Base-by-base conservation (phyloP, 169 alveolate genomes). In the Eimeria necatrix region DNA sequence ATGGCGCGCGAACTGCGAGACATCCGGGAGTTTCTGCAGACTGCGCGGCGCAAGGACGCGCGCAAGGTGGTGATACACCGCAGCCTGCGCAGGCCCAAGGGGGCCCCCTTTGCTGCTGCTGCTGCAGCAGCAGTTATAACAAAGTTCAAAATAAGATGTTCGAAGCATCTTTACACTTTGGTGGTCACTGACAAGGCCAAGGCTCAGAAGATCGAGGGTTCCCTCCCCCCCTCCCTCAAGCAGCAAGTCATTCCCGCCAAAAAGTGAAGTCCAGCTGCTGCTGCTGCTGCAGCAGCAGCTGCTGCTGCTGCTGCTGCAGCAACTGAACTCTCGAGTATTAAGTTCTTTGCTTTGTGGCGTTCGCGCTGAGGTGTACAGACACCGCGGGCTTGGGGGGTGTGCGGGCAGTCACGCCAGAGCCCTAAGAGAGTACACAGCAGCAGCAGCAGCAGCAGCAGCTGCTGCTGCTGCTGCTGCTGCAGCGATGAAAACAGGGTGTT, bases 131-230 rank as follows among this genome's bases (percentile, higher is more conserved):
- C 87, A 6, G 14, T 52, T 8, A 70, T 89, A 0, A 89, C 94
- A 59, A 99, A 99, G 97, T 98, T 99, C 98, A 99, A 99, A 97
- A 97, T 98, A 52, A 97, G 99, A 93, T 98, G 99, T 96, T 96
- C 99, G 46, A 97, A 97, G 94, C 98, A 97, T 95, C 97, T 98
- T 68, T 98, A 98, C 97, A 99, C 99, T 87, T 97, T 99, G 96
- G 98, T 97, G 52, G 98, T 99, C 95, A 97, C 98, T 83, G 99
- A 99, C 97, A 97, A 96, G 88, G 98, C 97, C 92, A 99, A 98
- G 98, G 99, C 99, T 48, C 98, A 97, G 92, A 98, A 98, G 94
- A 96, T 99, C 74, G 99, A 98, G 97, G 96, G 97, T 59, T 97
- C 98, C 22, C 94, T 98, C 64, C 98, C 98, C 20, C 99, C 98